A percentile compares a stretch with the other conserved stretches of the same genome.
These are phyloP conservation scores for Amphibolis antarctica DNA, from an alignment of 106 monocot genomes.

Conservation along the genomic window DNA sequence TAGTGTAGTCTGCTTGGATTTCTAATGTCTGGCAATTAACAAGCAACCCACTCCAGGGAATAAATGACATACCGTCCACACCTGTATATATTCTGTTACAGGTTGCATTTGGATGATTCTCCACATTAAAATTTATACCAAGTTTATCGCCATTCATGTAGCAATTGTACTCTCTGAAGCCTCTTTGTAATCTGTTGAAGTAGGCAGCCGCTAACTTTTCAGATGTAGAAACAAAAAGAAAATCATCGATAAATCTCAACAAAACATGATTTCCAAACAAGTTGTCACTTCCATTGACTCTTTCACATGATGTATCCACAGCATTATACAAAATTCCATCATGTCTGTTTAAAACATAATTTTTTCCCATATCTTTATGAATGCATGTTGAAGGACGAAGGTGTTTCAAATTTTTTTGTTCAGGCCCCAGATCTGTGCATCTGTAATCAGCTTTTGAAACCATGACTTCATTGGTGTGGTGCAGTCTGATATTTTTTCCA, in stretches of 20 bases:
- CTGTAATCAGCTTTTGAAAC: not conserved
- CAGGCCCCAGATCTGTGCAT: not conserved
- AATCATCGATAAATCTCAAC: slow-evolving; percentile 76
- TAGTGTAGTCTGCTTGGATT: slow-evolving; percentile 93
- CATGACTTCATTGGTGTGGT: not conserved
- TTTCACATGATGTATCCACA: not conserved
- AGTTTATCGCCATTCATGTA: slow-evolving; percentile 71
- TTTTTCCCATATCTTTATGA: not conserved
- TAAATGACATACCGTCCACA: slow-evolving; percentile 58
- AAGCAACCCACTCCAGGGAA: slow-evolving; percentile 93
- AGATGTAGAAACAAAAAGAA: slow-evolving; percentile 80
- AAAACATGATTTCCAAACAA: slow-evolving; percentile 22
- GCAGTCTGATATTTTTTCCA: not conserved
- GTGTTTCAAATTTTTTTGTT: not conserved
- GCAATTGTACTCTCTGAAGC: slow-evolving; percentile 75
- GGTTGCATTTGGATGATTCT: slow-evolving; percentile 1
- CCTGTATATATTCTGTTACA: slow-evolving; percentile 34
- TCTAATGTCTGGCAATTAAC: slow-evolving; percentile 68
- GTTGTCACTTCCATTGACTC: not conserved
- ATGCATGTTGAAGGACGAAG: not conserved
- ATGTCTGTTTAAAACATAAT: not conserved
- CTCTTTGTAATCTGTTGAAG: slow-evolving; percentile 54
- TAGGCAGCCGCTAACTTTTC: slow-evolving; percentile 42
- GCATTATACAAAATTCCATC: not conserved
- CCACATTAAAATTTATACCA: slow-evolving; percentile 58